These are phyloP conservation scores for Lentinus polychrous DNA, from an alignment of 1,284 basidiomycete genomes.

Conservation along the genomic window DNA sequence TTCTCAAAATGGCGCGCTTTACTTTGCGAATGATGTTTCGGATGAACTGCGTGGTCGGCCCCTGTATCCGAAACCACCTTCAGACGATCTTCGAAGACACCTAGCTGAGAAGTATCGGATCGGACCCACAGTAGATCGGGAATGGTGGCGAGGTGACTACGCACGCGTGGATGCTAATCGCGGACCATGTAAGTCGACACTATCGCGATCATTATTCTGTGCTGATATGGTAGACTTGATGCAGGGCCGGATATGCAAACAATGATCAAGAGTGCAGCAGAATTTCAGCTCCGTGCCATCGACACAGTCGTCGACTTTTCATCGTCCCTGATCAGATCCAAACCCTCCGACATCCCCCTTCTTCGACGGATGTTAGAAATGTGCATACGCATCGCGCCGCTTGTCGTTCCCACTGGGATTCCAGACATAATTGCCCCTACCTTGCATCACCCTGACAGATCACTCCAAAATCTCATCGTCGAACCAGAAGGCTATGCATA, in stretches of 20 bases:
- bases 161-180: conserved; percentile 17
- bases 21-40: no score
- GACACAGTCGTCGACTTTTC: no score
- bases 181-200: conserved; percentile 22
- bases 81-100: no score
- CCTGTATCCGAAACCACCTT: no score
- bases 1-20: no score
- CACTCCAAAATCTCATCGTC: conserved; percentile 24
- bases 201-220: not conserved
- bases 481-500: conserved; percentile 10
- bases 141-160: conserved; percentile 21
- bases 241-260: conserved; percentile 11
- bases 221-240: not conserved
- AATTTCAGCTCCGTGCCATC: no score
- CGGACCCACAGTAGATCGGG: conserved; percentile 20
- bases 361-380: not conserved
- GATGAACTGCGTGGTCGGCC: no score
- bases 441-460: conserved; percentile 29
- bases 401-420: conserved; percentile 3
- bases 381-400: conserved; percentile 3
- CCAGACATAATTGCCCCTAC: conserved; percentile 1
- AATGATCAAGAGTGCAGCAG: conserved; percentile 5
- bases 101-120: conserved; percentile 15
- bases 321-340: no score
- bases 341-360: no score